phyloP scores from a whole-genome alignment of 495 filamentous ascomycete genomes.

The Aspergillus sparsus region DNA sequence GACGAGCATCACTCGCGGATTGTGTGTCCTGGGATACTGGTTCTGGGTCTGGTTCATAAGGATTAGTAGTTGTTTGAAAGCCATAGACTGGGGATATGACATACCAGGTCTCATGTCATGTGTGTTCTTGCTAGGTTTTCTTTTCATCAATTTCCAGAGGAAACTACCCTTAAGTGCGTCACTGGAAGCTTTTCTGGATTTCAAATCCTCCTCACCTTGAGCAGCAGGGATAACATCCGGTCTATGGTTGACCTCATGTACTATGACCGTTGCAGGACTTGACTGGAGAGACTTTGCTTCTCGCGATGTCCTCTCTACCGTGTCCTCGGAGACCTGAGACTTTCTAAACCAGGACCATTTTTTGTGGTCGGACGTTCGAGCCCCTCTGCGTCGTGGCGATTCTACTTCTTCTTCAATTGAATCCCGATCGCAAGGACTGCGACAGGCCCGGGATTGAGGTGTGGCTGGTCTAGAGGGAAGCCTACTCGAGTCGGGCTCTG shows the following conservation, averaged over 20 bases:
- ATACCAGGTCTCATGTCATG: slow-evolving; percentile 26
- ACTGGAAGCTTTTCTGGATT: slow-evolving; percentile 8
- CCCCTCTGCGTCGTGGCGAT: slow-evolving; percentile 31
- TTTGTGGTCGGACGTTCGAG: slow-evolving; percentile 42
- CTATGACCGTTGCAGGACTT: slow-evolving; percentile 31
- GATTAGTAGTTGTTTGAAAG: not conserved
- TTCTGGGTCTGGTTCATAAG: slow-evolving; percentile 9
- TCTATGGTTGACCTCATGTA: slow-evolving; percentile 25
- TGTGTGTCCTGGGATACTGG: slow-evolving; percentile 14
- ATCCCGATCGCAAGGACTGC: slow-evolving; percentile 27
- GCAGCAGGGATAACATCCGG: not conserved
- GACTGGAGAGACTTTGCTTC: slow-evolving; percentile 27
- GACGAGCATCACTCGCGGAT: slow-evolving; percentile 22
- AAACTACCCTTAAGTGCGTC: slow-evolving; percentile 20
- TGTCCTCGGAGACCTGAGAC: slow-evolving; percentile 43
- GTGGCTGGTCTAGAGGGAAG: slow-evolving; percentile 14
- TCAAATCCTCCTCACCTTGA: slow-evolving; percentile 15
- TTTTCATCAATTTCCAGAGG: slow-evolving; percentile 39
- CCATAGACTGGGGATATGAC: slow-evolving; percentile 15
- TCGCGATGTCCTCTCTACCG: slow-evolving; percentile 22
- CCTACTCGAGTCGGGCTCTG: slow-evolving; percentile 3
- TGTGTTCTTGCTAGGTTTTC: slow-evolving; percentile 30
- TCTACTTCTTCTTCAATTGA: slow-evolving; percentile 36
- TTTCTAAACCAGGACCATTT: slow-evolving; percentile 70
- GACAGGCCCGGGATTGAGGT: slow-evolving; percentile 22